Percentiles rank a stretch among this genome's conserved stretches.
Conservation (phyloP, 176 grass and related monocot genomes). For the Oryza officinalis region DNA sequence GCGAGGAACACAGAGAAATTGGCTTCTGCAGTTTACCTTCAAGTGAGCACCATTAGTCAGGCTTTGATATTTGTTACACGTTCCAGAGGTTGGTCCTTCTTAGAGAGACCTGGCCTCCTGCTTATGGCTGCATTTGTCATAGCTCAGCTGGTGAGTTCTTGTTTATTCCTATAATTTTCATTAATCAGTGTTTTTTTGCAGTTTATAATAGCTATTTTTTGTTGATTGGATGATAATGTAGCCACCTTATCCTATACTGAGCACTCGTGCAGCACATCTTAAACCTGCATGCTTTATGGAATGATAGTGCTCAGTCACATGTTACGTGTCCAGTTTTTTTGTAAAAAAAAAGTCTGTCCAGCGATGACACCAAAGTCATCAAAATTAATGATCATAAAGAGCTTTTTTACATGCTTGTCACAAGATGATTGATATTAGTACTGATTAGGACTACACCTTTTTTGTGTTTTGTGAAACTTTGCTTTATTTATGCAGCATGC, state of each 20-base stretch:
- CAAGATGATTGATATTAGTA: neutral
- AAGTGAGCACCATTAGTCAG: slow-evolving; percentile 86
- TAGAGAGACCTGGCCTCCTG: slow-evolving; percentile 61
- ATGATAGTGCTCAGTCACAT: neutral
- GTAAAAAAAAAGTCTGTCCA: neutral
- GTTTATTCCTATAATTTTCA: neutral
- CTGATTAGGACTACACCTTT: too few relatives aligned
- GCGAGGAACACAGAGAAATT: slow-evolving; percentile 38
- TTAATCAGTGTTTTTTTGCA: neutral
- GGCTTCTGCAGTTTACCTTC: slow-evolving; percentile 70
- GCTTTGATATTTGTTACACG: slow-evolving; percentile 80
- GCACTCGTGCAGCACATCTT: neutral
- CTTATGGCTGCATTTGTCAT: slow-evolving; percentile 55
- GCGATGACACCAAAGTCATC: neutral
- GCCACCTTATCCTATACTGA: neutral
- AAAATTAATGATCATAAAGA: neutral
- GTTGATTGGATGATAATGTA: neutral
- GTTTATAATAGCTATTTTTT: neutral
- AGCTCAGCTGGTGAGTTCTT: slow-evolving; percentile 61
- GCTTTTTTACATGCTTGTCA: neutral
- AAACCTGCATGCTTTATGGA: neutral
- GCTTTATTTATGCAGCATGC: neutral
- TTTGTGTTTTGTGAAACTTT: neutral
- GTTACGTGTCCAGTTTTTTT: neutral
- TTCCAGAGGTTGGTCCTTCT: slow-evolving; percentile 67